These are phyloP conservation scores for Leptodermis oblonga DNA, from an alignment of 257 asterid genomes.

Conservation along the genomic window DNA sequence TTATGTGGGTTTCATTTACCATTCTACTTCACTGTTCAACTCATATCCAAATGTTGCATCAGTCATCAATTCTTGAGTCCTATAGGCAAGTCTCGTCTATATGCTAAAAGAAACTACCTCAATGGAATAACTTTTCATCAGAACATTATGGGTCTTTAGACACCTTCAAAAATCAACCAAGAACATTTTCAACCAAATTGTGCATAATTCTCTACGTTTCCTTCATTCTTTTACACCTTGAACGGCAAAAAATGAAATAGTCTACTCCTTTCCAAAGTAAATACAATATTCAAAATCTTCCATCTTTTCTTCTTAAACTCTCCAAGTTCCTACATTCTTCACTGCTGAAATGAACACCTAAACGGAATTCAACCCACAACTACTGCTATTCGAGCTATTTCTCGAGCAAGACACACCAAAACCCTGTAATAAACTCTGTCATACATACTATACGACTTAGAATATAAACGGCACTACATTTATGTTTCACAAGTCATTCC, in stretches of 20 bases:
- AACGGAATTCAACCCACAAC: not conserved
- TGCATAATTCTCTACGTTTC: not conserved
- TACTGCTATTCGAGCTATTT: not conserved
- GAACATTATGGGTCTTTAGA: not conserved
- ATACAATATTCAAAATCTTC: not conserved
- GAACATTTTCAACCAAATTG: not conserved
- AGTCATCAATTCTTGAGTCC: not conserved
- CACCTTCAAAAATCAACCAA: not conserved
- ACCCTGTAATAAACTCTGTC: not conserved
- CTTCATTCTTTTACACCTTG: too few species aligned
- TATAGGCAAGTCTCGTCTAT: not conserved
- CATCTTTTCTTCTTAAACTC: too few species aligned
- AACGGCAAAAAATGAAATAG: too few species aligned
- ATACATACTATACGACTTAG: not conserved
- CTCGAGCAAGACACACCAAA: not conserved
- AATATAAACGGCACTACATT: not conserved
- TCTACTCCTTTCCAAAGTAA: too few species aligned
- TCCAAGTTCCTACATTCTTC: not conserved
- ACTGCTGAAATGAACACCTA: not conserved
- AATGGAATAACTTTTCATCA: not conserved
- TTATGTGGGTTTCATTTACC: not conserved
- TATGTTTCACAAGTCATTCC: not conserved
- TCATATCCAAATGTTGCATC: not conserved
- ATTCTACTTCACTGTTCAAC: too few species aligned
- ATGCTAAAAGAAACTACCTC: not conserved